phyloP scores from a whole-genome alignment of 805 yeast species.

The Myxozyma vanderwaltii region DNA sequence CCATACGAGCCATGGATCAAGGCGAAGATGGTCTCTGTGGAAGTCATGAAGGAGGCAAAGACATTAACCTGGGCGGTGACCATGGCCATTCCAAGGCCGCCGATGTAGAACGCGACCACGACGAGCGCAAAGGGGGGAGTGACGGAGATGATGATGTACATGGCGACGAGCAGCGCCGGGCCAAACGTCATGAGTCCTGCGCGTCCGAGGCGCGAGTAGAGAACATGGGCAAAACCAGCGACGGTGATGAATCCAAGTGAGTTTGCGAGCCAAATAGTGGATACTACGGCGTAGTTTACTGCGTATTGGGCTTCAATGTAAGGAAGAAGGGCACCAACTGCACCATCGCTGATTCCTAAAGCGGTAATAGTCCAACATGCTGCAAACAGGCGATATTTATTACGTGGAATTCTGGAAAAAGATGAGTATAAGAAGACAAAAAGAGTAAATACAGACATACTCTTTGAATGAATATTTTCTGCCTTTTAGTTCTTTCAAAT shows the following conservation, averaged over 20 bases:
- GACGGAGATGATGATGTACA: slow-evolving; percentile 51
- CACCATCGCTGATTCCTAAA: slow-evolving; percentile 49
- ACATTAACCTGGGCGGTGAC: slow-evolving; percentile 56
- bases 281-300: slow-evolving; percentile 56
- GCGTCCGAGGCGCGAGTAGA: slow-evolving; percentile 49
- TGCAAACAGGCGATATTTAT: background rate
- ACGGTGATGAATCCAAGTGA: slow-evolving; percentile 58
- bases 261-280: slow-evolving; percentile 59
- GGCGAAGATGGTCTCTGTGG: slow-evolving; percentile 62
- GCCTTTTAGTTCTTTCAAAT: background rate
- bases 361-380: background rate
- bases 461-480: background rate
- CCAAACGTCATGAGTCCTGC: slow-evolving; percentile 49
- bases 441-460: background rate
- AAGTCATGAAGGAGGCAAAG: slow-evolving; percentile 51
- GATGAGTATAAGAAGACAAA: background rate
- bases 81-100: slow-evolving; percentile 60
- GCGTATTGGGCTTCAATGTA: slow-evolving; percentile 53
- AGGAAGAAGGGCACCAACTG: slow-evolving; percentile 63
- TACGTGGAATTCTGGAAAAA: background rate
- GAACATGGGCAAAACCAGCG: slow-evolving; percentile 52
- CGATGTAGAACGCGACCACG: slow-evolving; percentile 55
- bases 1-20: slow-evolving; percentile 71
- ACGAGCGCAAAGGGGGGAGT: slow-evolving; percentile 55
- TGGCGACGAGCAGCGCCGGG: slow-evolving; percentile 43